Percentiles rank a stretch among this genome's conserved stretches.
Evolutionary conservation across 805 yeast species (phyloP).

Genomic region (Yarrowia keelungensis): DNA sequence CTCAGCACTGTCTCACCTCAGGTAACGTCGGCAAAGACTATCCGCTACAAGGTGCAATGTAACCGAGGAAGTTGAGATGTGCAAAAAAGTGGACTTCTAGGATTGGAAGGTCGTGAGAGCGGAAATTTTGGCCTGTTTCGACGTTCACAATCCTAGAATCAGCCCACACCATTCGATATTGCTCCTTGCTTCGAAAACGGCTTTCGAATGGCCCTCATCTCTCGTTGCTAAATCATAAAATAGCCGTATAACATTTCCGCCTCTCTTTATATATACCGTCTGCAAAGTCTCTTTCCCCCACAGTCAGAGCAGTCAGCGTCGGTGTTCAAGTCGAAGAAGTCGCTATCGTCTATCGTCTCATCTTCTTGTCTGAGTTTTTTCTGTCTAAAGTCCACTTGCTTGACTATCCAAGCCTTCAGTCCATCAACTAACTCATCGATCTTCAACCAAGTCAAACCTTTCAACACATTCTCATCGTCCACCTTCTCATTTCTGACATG

Average conservation of each 20-base stretch:
- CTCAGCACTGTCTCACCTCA: slow-evolving; percentile 9
- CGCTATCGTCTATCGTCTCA: too few species aligned
- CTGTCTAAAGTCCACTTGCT: too few species aligned
- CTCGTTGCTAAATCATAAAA: slow-evolving; percentile 12
- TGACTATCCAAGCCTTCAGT: too few species aligned
- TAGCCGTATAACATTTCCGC: slow-evolving; percentile 13
- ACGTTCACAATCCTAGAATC: too few species aligned
- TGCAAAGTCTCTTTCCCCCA: neutral
- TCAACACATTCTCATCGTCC: neutral
- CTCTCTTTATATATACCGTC: slow-evolving; percentile 9
- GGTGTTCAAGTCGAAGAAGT: too few species aligned
- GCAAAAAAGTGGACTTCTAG: neutral
- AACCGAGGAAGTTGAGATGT: slow-evolving; percentile 6
- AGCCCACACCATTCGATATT: too few species aligned
- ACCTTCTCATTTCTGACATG: neutral
- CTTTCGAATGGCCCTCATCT: neutral
- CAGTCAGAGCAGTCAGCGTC: too few species aligned
- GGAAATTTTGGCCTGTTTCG: neutral
- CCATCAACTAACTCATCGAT: too few species aligned
- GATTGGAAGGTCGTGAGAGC: neutral
- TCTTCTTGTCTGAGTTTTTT: too few species aligned
- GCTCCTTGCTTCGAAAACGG: neutral
- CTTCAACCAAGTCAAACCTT: too few species aligned
- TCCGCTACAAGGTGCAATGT: slow-evolving; percentile 14
- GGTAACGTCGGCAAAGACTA: slow-evolving; percentile 9